Conservation (phyloP, 1,284 basidiomycete genomes). For the Leccinum olivaceoglutinosum region DNA sequence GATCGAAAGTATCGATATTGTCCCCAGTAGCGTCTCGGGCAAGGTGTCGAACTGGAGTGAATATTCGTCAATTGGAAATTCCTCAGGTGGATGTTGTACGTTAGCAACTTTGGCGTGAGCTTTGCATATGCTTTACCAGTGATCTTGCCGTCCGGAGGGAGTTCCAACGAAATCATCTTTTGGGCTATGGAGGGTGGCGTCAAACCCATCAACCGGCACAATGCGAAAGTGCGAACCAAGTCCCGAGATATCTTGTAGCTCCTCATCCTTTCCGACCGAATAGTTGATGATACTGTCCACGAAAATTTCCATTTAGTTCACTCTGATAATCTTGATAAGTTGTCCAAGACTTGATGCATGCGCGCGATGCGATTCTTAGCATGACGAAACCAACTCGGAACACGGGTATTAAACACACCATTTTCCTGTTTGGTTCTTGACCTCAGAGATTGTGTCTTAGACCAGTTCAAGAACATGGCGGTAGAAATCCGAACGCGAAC, state of each 20-base stretch:
- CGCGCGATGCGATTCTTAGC: conserved; percentile 6
- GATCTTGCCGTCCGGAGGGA: conserved; percentile 76
- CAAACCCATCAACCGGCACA: not conserved
- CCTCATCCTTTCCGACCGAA: conserved; percentile 81
- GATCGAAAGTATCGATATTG: conserved; percentile 87
- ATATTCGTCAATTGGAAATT: conserved; percentile 12
- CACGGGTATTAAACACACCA: conserved; percentile 51
- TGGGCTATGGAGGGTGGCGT: conserved; percentile 51
- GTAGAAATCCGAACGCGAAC: too few relatives aligned
- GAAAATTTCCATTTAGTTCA: conserved; percentile 77
- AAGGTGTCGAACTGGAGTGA: conserved; percentile 56
- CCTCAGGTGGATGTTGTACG: conserved; percentile 39
- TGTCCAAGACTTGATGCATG: conserved; percentile 62
- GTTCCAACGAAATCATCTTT: conserved; percentile 90
- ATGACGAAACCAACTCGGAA: not conserved
- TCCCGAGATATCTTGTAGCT: conserved; percentile 88
- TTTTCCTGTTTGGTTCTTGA: conserved; percentile 96
- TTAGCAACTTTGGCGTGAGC: conserved; percentile 78
- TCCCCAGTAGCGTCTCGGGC: conserved; percentile 84
- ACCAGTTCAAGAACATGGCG: too few relatives aligned
- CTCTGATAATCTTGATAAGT: conserved; percentile 82
- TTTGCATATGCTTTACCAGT: conserved; percentile 79
- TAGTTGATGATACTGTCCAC: conserved; percentile 86
- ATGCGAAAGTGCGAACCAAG: conserved; percentile 56
- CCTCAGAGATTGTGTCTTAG: conserved; percentile 89